phyloP scores from a whole-genome alignment of 768 basidiomycete species.

The Kwoniella europaea region DNA sequence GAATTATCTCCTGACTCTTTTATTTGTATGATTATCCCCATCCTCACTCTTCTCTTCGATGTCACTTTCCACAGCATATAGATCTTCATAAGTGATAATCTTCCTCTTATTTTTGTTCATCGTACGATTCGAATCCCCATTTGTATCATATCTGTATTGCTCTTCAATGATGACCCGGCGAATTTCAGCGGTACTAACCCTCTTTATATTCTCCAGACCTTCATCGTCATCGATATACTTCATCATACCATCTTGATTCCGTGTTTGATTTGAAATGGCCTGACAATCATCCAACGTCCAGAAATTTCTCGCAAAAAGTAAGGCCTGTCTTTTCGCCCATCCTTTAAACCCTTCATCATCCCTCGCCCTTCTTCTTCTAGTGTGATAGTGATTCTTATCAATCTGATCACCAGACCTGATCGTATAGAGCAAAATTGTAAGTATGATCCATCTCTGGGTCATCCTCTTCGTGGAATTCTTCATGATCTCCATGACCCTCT shows the following conservation, averaged over 20 bases:
- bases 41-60: background rate
- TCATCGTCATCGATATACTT: background rate
- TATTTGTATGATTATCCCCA: background rate
- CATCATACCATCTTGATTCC: too few species aligned
- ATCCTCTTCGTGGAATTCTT: background rate
- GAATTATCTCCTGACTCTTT: background rate
- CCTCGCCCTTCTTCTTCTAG: background rate
- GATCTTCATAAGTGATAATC: background rate
- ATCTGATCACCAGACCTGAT: background rate
- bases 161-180: too few species aligned
- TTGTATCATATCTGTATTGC: too few species aligned
- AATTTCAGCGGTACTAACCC: background rate
- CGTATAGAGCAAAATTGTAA: background rate
- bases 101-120: background rate
- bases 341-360: background rate
- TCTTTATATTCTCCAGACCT: background rate
- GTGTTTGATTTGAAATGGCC: too few species aligned
- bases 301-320: background rate
- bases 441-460: background rate
- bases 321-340: background rate
- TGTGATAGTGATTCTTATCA: background rate
- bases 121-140: too few species aligned
- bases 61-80: background rate
- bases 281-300: background rate
- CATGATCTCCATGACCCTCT: background rate